phyloP scores from a whole-genome alignment of 495 filamentous ascomycete species.

The Neurospora sp. region DNA sequence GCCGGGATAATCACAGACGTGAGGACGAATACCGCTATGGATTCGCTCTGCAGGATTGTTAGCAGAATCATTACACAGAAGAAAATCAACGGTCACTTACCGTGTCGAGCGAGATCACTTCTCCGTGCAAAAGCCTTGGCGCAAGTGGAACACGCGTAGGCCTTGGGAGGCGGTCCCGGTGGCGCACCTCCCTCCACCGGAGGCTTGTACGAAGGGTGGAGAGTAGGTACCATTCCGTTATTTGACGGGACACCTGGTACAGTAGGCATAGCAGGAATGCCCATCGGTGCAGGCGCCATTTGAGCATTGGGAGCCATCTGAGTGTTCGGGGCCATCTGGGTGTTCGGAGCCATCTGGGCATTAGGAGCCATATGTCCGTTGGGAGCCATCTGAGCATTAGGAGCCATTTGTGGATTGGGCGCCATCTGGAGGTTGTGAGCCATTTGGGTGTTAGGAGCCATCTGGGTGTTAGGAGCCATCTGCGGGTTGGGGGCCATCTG shows the following conservation, averaged over 20 bases:
- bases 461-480: neutral
- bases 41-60: constrained; percentile 66
- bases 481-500: neutral
- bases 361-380: neutral
- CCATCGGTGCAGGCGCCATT: constrained; percentile 32
- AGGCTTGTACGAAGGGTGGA: constrained; percentile 14
- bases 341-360: neutral
- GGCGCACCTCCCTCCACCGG: constrained; percentile 14
- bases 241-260: constrained; percentile 22
- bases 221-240: constrained; percentile 3
- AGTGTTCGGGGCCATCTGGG: neutral
- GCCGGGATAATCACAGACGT: constrained; percentile 81
- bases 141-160: constrained; percentile 86
- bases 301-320: constrained; percentile 38
- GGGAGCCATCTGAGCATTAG: neutral
- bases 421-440: neutral
- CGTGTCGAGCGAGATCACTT: constrained; percentile 91
- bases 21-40: constrained; percentile 83
- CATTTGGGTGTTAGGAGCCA: neutral
- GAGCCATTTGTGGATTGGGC: neutral
- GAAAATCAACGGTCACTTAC: constrained; percentile 41
- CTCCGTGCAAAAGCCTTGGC: constrained; percentile 86
- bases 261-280: constrained; percentile 44
- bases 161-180: constrained; percentile 40
- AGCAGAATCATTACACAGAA: constrained; percentile 5